Conservation (phyloP, 75 land plant genomes). For the Selaginella moellendorffii region DNA sequence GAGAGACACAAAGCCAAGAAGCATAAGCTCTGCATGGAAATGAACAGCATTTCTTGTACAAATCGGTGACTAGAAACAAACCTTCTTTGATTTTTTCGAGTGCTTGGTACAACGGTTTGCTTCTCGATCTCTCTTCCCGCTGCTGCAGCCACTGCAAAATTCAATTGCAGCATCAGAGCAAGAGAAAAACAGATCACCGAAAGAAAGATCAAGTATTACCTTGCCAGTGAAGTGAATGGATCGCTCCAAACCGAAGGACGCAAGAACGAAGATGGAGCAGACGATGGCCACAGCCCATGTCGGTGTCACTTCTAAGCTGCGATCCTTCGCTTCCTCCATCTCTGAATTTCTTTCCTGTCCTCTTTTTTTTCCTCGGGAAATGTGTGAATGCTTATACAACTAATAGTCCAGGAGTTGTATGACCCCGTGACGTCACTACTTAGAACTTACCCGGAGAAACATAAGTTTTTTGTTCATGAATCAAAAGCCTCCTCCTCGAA, state of each 20-base stretch:
- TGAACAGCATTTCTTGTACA: neutral
- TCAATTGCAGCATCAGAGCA: neutral
- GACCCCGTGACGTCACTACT: neutral
- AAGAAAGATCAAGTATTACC: constrained; percentile 15
- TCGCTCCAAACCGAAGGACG: constrained; percentile 32
- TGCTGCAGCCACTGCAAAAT: neutral
- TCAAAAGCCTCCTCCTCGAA: neutral
- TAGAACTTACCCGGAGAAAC: neutral
- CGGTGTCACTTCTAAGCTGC: constrained; percentile 22
- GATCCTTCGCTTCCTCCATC: neutral
- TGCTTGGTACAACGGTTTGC: constrained; percentile 35
- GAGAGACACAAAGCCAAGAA: constrained; percentile 39
- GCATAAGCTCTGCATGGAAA: constrained; percentile 35
- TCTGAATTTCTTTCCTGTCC: neutral
- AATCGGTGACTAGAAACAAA: constrained; percentile 10
- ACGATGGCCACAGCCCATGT: constrained; percentile 48
- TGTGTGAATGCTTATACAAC: neutral
- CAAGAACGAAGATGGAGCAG: constrained; percentile 18
- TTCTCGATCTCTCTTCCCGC: neutral
- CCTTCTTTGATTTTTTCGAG: constrained; percentile 72
- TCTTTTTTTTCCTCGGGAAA: neutral
- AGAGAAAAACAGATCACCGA: neutral
- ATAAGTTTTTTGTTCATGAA: neutral
- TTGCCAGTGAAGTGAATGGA: constrained; percentile 19
- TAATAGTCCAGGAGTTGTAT: neutral